Evolutionary conservation across 2,329 filamentous ascomycete species (phyloP).

Genomic region (Amesomyces nigricolor): DNA sequence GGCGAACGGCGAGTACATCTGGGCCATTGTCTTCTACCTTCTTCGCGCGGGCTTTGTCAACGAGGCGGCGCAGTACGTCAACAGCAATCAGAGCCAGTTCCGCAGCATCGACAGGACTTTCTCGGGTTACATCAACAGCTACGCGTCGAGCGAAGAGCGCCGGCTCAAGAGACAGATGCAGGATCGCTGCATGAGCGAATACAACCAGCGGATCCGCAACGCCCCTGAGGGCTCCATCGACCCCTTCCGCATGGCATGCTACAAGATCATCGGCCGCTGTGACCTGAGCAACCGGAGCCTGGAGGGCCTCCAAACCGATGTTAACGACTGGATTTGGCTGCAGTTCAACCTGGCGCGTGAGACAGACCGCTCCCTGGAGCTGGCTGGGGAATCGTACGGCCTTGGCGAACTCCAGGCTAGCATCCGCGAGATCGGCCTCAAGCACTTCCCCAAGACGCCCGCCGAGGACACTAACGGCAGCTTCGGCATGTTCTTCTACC

Average conservation of each 20-base stretch:
- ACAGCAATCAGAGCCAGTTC: conserved; percentile 72
- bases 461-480: conserved; percentile 68
- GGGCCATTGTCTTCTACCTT: conserved; percentile 91
- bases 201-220: conserved; percentile 76
- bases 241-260: conserved; percentile 93
- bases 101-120: conserved; percentile 88
- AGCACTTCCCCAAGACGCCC: conserved; percentile 79
- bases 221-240: conserved; percentile 83
- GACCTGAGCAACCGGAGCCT: conserved; percentile 60
- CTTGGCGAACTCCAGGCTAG: conserved; percentile 67
- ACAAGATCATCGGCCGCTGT: conserved; percentile 88
- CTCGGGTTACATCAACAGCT: conserved; percentile 78
- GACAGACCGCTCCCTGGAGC: conserved; percentile 56
- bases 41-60: conserved; percentile 76
- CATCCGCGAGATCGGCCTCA: conserved; percentile 81
- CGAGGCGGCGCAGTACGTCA: conserved; percentile 84
- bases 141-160: conserved; percentile 69
- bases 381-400: conserved; percentile 61
- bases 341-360: conserved; percentile 66
- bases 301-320: conserved; percentile 57
- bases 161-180: conserved; percentile 73
- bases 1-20: conserved; percentile 77
- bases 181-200: conserved; percentile 84
- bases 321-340: conserved; percentile 68
- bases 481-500: conserved; percentile 88